Evolutionary conservation across 495 filamentous ascomycete species (phyloP), one percentile per base, ranked within the genome.

Genomic region (Penicillium simplicissimum): DNA sequence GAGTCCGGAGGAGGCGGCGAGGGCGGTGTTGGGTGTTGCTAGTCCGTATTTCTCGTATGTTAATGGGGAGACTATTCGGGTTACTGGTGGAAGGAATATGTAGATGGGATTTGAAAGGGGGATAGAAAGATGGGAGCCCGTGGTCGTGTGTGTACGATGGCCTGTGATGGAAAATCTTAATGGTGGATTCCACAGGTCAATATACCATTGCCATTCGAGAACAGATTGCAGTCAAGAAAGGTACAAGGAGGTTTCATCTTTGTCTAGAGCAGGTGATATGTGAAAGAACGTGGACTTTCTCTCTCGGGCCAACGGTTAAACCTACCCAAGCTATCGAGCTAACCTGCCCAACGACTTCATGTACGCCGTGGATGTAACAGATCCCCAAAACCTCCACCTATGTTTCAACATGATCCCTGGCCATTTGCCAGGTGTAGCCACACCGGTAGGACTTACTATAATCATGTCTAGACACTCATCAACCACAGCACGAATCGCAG

Each of bases 71-170:
- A 92, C 90, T 3, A 88, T 96, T 59, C 84, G 84, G 68, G 91
- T 94, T 48, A 95, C 91, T 14, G 92, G 91, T 7, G 91, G 91
- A 5, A 79, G 89, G 73, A 92, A 92, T 72, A 93, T 92, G 82
- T 94, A 84, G 48, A 23, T 60, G 2, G 40, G 33, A 34, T 25
- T 25, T 25, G 8, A 36, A 11, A 0, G 14, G 14, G 4, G 45
- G 13, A 48, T 5, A 28, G n/a, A 7, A 19, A 10, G 37, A 19
- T 31, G 19, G 36, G 6, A 17, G 9, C n/a, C n/a, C n/a, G 13
- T 25, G 25, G 52, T 3, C 10, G 9, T 15, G 52, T 25, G 11
- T 23, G 21, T 55, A 51, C 0, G 10, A 9, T 49, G 3, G 13
- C 10, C 13, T 51, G 21, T 28, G 21, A n/a, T 49, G 21, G 5